Percentiles rank a stretch among this genome's conserved stretches.
These are phyloP conservation scores for Pichia californica DNA, from an alignment of 805 yeast species.

Conservation along the genomic window DNA sequence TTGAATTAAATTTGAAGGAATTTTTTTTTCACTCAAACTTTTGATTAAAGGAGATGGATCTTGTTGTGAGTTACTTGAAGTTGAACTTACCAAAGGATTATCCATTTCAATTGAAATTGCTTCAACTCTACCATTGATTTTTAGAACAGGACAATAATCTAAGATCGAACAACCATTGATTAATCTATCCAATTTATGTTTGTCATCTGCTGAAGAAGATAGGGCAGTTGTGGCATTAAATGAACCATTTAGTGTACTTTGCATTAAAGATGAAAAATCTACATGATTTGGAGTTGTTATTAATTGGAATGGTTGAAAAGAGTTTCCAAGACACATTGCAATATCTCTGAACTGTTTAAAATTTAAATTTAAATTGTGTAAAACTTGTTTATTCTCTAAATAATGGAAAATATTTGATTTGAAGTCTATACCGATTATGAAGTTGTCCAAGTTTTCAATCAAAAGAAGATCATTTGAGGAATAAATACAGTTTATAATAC, in stretches of 20 bases:
- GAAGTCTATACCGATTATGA: slow-evolving; percentile 67
- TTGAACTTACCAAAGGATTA: slow-evolving; percentile 16
- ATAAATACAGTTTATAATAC: slow-evolving; percentile 64
- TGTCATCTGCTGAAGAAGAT: slow-evolving; percentile 24
- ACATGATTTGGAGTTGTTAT: slow-evolving; percentile 20
- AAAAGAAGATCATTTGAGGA: slow-evolving; percentile 80
- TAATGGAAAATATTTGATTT: slow-evolving; percentile 59
- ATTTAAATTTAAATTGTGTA: slow-evolving; percentile 54
- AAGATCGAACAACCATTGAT: slow-evolving; percentile 65
- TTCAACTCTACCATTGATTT: slow-evolving; percentile 60
- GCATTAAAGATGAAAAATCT: neutral
- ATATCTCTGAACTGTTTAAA: slow-evolving; percentile 69
- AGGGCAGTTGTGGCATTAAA: neutral
- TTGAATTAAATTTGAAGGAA: slow-evolving; percentile 78
- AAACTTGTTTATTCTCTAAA: slow-evolving; percentile 50
- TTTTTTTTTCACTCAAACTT: slow-evolving; percentile 20
- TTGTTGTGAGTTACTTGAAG: slow-evolving; percentile 3
- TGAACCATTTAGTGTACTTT: neutral
- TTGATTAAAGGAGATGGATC: slow-evolving; percentile 13
- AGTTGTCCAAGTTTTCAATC: slow-evolving; percentile 52
- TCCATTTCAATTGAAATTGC: slow-evolving; percentile 31
- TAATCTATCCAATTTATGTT: slow-evolving; percentile 40
- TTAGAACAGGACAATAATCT: slow-evolving; percentile 68
- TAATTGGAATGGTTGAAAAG: slow-evolving; percentile 60
- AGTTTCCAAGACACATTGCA: slow-evolving; percentile 73